Base-by-base conservation (phyloP, 2,329 filamentous ascomycete genomes). In the Phialemonium atrogriseum region DNA sequence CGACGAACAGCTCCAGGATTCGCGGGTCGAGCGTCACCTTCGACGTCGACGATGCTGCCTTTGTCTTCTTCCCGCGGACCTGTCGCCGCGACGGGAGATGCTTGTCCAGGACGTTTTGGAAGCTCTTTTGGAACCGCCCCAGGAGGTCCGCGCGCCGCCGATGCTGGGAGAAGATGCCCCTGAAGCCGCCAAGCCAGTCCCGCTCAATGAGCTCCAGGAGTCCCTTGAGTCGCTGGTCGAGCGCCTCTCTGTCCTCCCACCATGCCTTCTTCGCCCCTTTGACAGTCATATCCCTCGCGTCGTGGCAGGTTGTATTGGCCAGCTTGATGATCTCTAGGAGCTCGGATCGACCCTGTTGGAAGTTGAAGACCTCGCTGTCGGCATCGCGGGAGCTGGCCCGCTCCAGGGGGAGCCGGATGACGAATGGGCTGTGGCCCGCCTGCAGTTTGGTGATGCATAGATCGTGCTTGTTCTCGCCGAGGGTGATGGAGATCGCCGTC, bases 111-210 rank as follows among this genome's bases (percentile, higher is more conserved):
- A 91, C 81, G 35, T 73, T 73, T 33, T 88, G 73, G 41, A 98
- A 87, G 5, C 73, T 75, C 49, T 73, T 77, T 20, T 86, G 77
- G 51, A 98, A 96, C 18, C 74, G 74, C 5, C 74, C 71, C 19
- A 96, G 60, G 9, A 84, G 62, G 16, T 78, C 69, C 1, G 73
- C 61, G 13, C 80, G 68, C 22, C 70, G 68, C 29, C 65, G 56
- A 32, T 83, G 73, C 33, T 84, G 81, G 2, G 86, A 88, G 50
- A 98, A 89, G n/a, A 98, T 80, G 11, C 89, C 88, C 35, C 79
- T 81, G 68, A 98, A 98, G 0, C 91, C 91, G 29, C 89, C 88
- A 5, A 98, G 73, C 91, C 91, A 98, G 14, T 91, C 79, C 39
- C 84, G 81, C 55, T 98, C 89, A 23, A 98, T 82, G 37, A 86